Evolutionary conservation across 805 yeast genomes (phyloP).

Genomic region (Saturnispora zaruensis): DNA sequence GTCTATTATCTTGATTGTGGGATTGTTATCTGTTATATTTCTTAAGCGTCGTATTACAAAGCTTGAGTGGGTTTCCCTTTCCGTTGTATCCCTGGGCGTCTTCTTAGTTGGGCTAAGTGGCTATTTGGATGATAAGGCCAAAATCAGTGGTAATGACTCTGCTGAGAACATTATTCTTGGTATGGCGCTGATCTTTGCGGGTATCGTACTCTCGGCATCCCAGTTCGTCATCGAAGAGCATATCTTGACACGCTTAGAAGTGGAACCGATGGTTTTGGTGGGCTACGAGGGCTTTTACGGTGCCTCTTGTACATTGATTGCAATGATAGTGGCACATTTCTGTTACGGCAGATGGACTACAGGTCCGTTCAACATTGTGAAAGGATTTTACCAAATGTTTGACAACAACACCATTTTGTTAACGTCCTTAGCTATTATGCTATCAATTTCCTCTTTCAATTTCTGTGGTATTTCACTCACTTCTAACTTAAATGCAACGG

Average conservation of each 20-base stretch:
- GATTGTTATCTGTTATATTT: slow-evolving; percentile 56
- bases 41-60: slow-evolving; percentile 46
- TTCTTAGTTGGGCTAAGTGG: slow-evolving; percentile 70
- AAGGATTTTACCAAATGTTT: slow-evolving; percentile 43
- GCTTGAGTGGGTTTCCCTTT: slow-evolving; percentile 59
- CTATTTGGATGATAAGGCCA: slow-evolving; percentile 23
- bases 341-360: slow-evolving; percentile 29
- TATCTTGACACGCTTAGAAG: slow-evolving; percentile 41
- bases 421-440: slow-evolving; percentile 57
- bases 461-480: slow-evolving; percentile 67
- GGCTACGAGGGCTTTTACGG: slow-evolving; percentile 74
- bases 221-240: slow-evolving; percentile 77
- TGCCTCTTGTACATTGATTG: slow-evolving; percentile 33
- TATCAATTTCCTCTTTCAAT: slow-evolving; percentile 64
- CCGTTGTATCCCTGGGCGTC: slow-evolving; percentile 61
- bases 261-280: slow-evolving; percentile 57
- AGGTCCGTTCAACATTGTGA: slow-evolving; percentile 48
- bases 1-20: slow-evolving; percentile 66
- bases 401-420: slow-evolving; percentile 34
- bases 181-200: slow-evolving; percentile 47
- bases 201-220: slow-evolving; percentile 60
- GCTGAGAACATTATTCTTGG: slow-evolving; percentile 40
- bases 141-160: background rate
- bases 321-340: slow-evolving; percentile 38
- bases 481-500: slow-evolving; percentile 57